Percentiles rank a stretch among this genome's conserved stretches.
phyloP scores from a whole-genome alignment of 2,329 filamentous ascomycete genomes.

The Colletotrichum falcatum region DNA sequence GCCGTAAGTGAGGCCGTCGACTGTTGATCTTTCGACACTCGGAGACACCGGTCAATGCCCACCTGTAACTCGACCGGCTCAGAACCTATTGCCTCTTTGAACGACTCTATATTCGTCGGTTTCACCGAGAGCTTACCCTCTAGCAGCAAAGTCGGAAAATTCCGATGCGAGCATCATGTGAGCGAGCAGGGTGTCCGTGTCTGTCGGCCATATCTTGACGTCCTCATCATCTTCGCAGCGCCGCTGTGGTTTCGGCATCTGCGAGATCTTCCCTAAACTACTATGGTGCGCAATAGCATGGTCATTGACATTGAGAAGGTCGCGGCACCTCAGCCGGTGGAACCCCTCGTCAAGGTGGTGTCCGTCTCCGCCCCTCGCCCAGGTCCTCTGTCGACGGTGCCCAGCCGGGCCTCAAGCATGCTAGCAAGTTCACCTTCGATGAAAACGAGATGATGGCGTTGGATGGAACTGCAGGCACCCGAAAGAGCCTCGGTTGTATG shows the following conservation, averaged over 20 bases:
- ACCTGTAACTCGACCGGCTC: not conserved
- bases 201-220: not conserved
- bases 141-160: not conserved
- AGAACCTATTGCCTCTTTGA: not conserved
- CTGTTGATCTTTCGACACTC: not conserved
- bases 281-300: not conserved
- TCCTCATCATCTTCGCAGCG: not conserved
- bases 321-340: not conserved
- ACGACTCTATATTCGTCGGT: not conserved
- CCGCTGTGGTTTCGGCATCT: not conserved
- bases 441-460: constrained; percentile 15
- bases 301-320: not conserved
- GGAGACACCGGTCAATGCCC: not conserved
- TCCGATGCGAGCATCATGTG: not conserved
- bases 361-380: constrained; percentile 36
- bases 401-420: not conserved
- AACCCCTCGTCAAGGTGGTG: not conserved
- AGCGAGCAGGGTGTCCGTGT: not conserved
- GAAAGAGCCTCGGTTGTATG: constrained; percentile 21
- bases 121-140: not conserved
- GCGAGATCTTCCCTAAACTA: not conserved
- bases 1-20: not conserved
- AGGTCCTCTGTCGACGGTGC: constrained; percentile 28
- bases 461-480: constrained; percentile 3
- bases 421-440: constrained; percentile 24